Evolutionary conservation across 1,139 yeast species (phyloP), one percentile per base, ranked within the genome.

Genomic region (Scheffersomyces cryptocercus): DNA sequence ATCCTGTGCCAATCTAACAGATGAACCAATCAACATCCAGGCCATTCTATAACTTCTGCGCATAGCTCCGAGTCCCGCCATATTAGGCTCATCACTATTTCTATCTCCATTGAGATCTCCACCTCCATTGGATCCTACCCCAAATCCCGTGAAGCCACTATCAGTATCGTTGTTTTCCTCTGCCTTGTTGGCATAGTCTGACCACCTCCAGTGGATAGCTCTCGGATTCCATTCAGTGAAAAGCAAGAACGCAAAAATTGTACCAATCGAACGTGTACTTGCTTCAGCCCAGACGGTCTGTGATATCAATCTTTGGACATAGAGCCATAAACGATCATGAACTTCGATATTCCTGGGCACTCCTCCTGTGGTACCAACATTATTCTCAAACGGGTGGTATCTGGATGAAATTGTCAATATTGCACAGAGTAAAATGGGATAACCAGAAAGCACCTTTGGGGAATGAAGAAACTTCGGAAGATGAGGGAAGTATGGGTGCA

Each of bases 221-320:
- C 97, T 70, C 1, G 97, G 97, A 55, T 89, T 89, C 97, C 97
- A 90, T 61, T 90, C 97, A 0, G 96, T 88, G 53, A 90, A 85
- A n/a, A 91, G 67, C 38, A 90, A 67, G 58, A 90, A 88, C 1
- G 97, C 91, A 54, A 86, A 77, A 5, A 89, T 84, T 0, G 97
- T 89, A 1, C 96, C 97, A 5, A 89, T 80, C 0, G 95, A 85
- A 49, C 97, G 70, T 4, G 96, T 86, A 47, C 90, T 83, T 0
- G 96, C 95, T 60, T 88, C 97, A 0, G 96, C 96, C 97, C 97
- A 90, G 4, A 89, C 93, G 0, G 96, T 85, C 60, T 85, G 89
- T 2, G 96, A 86, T 38, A 90, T 84, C 45, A 89, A 70, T 50
- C 84, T 65, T 65, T 90, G 97, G 43, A 91, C 89, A 58, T 86